A percentile compares a stretch with the other conserved stretches of the same genome.
phyloP scores from a whole-genome alignment of 73 alveolate genomes.

The Symbiodinium pilosum region DNA sequence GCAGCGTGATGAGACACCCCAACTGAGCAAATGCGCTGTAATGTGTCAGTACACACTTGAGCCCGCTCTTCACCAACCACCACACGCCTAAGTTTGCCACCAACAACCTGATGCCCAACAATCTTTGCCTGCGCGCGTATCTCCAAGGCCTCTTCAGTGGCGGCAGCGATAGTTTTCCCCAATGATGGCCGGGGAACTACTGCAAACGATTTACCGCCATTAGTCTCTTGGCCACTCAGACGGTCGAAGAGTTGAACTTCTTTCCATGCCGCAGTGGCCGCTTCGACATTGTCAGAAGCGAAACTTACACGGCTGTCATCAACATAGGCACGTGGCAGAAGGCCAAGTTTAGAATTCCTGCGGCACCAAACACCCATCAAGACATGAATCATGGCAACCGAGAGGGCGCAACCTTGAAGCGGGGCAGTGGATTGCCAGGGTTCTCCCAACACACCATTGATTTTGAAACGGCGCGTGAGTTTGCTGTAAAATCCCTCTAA shows the following conservation, averaged over 20 bases:
- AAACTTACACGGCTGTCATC: neutral
- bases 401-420: neutral
- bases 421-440: neutral
- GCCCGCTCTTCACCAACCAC: neutral
- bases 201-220: neutral
- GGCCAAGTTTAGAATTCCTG: neutral
- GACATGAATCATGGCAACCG: neutral
- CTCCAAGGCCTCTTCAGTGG: neutral
- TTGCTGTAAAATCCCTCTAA: neutral
- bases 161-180: neutral
- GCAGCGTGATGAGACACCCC: neutral
- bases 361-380: neutral
- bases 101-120: conserved; percentile 21
- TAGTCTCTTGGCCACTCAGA: conserved; percentile 9
- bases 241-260: neutral
- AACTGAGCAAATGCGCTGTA: neutral
- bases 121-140: neutral
- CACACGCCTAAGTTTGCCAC: neutral
- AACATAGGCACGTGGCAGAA: neutral
- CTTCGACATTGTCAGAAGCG: neutral
- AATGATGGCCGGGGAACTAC: neutral
- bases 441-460: neutral
- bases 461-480: neutral
- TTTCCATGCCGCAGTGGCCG: neutral
- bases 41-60: neutral